Conservation (phyloP, 176 grass and related monocot genomes). For the Eleusine indica region DNA sequence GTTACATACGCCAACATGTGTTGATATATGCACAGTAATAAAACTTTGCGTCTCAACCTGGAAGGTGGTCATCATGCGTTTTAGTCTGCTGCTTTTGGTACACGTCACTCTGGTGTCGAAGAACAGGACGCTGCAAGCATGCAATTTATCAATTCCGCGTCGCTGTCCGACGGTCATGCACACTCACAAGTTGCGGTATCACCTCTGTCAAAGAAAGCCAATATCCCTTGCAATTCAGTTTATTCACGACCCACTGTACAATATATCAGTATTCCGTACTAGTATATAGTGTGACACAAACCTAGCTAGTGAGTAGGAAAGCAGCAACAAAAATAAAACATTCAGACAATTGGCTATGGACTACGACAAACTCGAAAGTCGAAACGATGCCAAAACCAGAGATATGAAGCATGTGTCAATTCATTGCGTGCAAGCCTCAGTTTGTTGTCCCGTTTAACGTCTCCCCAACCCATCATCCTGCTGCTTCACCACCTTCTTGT, state of each 20-base stretch:
- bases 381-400: background rate
- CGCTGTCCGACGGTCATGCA: background rate
- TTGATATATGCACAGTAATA: too few relatives aligned
- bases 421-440: conserved; percentile 39
- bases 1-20: background rate
- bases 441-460: conserved; percentile 31
- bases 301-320: too few relatives aligned
- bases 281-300: too few relatives aligned
- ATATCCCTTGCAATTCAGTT: background rate
- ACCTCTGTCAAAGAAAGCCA: background rate
- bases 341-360: background rate
- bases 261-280: too few relatives aligned
- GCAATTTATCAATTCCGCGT: background rate
- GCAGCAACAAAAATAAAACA: too few relatives aligned
- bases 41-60: background rate
- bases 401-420: background rate
- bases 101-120: background rate
- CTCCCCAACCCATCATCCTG: background rate
- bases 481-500: background rate
- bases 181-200: background rate
- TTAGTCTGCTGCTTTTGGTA: background rate
- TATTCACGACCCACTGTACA: too few relatives aligned
- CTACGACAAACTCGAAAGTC: background rate
- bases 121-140: background rate
- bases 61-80: background rate